Base-by-base conservation (phyloP, 495 filamentous ascomycete species). In the Aspergillus sclerotiicarbonarius region DNA sequence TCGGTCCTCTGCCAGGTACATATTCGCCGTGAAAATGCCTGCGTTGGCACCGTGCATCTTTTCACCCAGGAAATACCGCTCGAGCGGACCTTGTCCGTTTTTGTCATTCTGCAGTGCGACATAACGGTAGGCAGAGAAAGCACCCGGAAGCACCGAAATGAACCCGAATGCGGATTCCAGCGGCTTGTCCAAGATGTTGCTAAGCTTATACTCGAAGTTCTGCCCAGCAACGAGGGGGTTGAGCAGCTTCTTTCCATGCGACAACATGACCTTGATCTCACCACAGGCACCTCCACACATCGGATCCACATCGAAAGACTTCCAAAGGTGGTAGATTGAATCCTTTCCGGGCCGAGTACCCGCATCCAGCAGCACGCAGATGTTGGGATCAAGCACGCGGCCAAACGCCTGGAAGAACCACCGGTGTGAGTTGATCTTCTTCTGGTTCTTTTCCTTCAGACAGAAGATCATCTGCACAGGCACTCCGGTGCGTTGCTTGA, bases 201-300 rank as follows among this genome's bases (percentile, higher is more conserved):
- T 96, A 84, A 99, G 95, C 80, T 99, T 99, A 79, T 99, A 99
- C 78, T 99, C 95, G 67, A 99, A 99, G 66, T 99, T 99, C 72
- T 99, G 95, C 5, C 91, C 91, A 3, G 95, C 95, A 10, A 99
- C 90, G 16, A 99, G 81, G 0, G 95, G 95, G 61, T 98, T 99
- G 60, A 97, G 62, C 51, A 98, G 79, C 64, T 95, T 90, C 75
- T 88, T 96, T 59, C 91, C 90, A 55, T 87, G 87, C n/a, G 86
- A 90, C 76, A 97, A 79, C 92, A 98, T 96, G 57, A 95, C 94
- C 76, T 98, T 98, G 76, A 99, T 99, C 73, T 99, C 95, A 74
- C 95, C 95, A 72, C 95, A 98, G 59, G 95, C 95, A 53, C 95
- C 95, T 51, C 87, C 95, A 67, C 94, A 98, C 84, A 91, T 96